Evolutionary conservation across 306 rosid genomes (phyloP).

Genomic region (Cucumis melo): DNA sequence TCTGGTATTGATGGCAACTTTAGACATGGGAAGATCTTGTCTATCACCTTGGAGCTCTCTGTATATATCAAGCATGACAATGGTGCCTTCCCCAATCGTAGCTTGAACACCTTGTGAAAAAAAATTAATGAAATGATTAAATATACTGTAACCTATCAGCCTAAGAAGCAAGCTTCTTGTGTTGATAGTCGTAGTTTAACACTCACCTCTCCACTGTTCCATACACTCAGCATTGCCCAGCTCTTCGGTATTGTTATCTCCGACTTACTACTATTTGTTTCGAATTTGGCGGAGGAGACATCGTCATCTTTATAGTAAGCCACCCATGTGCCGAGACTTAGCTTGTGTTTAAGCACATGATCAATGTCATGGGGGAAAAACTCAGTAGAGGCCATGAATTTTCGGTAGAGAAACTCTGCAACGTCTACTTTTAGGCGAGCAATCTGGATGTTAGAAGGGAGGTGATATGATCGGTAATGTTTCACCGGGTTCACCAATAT

Average conservation of each 20-base stretch:
- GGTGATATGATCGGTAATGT: constrained; percentile 16
- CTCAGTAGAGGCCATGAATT: constrained; percentile 53
- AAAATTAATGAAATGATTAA: neutral
- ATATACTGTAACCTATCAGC: neutral
- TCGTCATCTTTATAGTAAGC: constrained; percentile 46
- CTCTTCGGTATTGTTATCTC: constrained; percentile 19
- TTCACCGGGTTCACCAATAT: constrained; percentile 55
- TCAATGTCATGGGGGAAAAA: constrained; percentile 74
- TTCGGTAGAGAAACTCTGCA: constrained; percentile 59
- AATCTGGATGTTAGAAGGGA: constrained; percentile 43
- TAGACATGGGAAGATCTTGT: constrained; percentile 72
- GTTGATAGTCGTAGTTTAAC: neutral
- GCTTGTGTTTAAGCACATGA: constrained; percentile 42
- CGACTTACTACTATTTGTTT: constrained; percentile 13
- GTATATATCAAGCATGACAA: constrained; percentile 51
- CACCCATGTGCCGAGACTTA: constrained; percentile 83
- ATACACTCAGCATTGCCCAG: constrained; percentile 92
- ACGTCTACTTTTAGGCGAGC: constrained; percentile 40
- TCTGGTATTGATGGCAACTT: constrained; percentile 57
- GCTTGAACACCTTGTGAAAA: constrained; percentile 26
- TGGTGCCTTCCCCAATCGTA: constrained; percentile 65
- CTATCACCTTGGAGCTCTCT: constrained; percentile 49
- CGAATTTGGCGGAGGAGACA: constrained; percentile 10
- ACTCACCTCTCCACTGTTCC: constrained; percentile 61
- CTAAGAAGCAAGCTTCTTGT: neutral